Base-by-base conservation (phyloP, 2,329 filamentous ascomycete genomes). In the Talaromyces amestolkiae region DNA sequence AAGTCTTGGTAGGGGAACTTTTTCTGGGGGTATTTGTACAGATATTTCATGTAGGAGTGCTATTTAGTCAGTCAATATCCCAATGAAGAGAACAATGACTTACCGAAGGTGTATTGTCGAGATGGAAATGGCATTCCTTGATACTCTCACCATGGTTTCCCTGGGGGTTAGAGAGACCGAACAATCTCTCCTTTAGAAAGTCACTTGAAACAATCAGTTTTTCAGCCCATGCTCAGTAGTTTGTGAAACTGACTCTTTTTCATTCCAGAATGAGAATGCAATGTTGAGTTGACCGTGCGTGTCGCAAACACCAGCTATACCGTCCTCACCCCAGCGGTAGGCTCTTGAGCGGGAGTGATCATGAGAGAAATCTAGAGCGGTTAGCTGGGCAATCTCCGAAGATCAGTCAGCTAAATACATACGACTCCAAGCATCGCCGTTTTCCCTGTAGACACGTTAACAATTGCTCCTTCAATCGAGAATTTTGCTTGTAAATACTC, bases 11-110 rank as follows among this genome's bases (percentile, higher is more conserved):
- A 98, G 2, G 94, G 95, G 73, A 98, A 98, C 69, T 89, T 88
- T 72, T 86, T 86, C 79, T 98, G 94, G 0, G 95, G 95, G 73
- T 97, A 96, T 79, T 98, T 98, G 86, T 98, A 98, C 70, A 98
- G 89, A 75, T 89, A 96, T 79, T 98, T 98, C 94, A 98, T 98
- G 83, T 98, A 98, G 33, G 94, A 96, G 79, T 97, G 93, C 91
- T 93, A 15, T 17, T 24, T 8, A 45, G 22, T 58, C 13, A 58
- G 47, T 8, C 33, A 49, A 3, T 17, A 43, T 63, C 47, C 11
- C 72, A 79, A 70, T 71, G 69, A 69, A 68, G 70, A 67, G 9
- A 53, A 54, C 51, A 31, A 80, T 33, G 35, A 73, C 78, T 68
- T 77, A 86, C 85, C 64, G 87, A 87, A 65, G 94, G 94, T 33